Evolutionary conservation across 805 yeast species (phyloP).

Genomic region (Lipomyces yamanashiensis): DNA sequence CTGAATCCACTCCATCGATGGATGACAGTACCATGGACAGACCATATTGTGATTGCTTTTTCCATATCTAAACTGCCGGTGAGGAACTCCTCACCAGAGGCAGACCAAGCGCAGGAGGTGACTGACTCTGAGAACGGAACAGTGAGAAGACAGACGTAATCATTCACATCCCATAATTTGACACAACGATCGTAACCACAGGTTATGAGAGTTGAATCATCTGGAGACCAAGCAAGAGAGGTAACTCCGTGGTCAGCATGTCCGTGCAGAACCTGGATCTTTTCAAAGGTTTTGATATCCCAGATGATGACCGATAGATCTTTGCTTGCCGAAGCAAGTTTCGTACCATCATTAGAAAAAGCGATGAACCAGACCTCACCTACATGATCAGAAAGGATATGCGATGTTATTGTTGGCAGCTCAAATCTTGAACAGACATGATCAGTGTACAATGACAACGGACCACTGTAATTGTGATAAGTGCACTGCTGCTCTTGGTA

Average conservation of each 20-base stretch:
- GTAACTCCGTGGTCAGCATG: constrained; percentile 47
- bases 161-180: constrained; percentile 65
- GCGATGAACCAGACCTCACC: constrained; percentile 85
- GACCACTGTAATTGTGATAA: constrained; percentile 40
- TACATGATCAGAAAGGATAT: constrained; percentile 57
- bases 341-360: constrained; percentile 77
- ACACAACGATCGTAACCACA: constrained; percentile 75
- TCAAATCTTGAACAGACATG: constrained; percentile 43
- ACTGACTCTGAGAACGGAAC: constrained; percentile 42
- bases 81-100: constrained; percentile 58
- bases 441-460: constrained; percentile 48
- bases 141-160: constrained; percentile 20
- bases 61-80: constrained; percentile 77
- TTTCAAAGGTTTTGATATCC: constrained; percentile 54
- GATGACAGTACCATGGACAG: constrained; percentile 42
- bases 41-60: constrained; percentile 59
- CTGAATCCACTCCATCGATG: constrained; percentile 49
- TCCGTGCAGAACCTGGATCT: constrained; percentile 39
- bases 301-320: constrained; percentile 69
- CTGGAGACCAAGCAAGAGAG: constrained; percentile 75
- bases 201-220: constrained; percentile 67
- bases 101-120: constrained; percentile 72
- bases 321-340: constrained; percentile 75
- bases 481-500: constrained; percentile 52
- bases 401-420: constrained; percentile 57